A percentile compares a stretch with the other conserved stretches of the same genome.
Evolutionary conservation across 2,329 filamentous ascomycete genomes (phyloP).

Genomic region (Clonostachys byssicola): DNA sequence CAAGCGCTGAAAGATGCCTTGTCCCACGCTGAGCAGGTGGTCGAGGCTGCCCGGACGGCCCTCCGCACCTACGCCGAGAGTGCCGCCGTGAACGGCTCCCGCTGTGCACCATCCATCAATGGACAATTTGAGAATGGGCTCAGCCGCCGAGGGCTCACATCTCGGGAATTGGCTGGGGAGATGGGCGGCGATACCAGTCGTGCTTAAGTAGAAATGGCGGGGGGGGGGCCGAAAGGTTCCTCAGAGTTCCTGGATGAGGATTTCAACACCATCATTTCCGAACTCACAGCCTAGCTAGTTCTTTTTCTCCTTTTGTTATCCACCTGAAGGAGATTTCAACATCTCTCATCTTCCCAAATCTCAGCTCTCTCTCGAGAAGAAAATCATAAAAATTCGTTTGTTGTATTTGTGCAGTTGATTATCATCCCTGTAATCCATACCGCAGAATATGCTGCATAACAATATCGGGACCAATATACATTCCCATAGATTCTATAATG

Average conservation of each 20-base stretch:
- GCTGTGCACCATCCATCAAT: slow-evolving; percentile 7
- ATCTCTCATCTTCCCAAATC: no score
- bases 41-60: slow-evolving; percentile 37
- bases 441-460: neutral
- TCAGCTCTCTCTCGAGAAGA: neutral
- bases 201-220: slow-evolving; percentile 9
- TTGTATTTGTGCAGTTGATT: neutral
- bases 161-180: slow-evolving; percentile 53
- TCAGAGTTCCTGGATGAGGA: slow-evolving; percentile 2
- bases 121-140: slow-evolving; percentile 3
- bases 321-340: no score
- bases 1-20: slow-evolving; percentile 36
- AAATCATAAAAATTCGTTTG: neutral
- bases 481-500: neutral
- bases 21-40: slow-evolving; percentile 39
- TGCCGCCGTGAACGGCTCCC: slow-evolving; percentile 17
- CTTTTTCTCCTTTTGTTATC: no score
- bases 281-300: no score
- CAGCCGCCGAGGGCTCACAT: slow-evolving; percentile 32
- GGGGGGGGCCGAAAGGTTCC: neutral
- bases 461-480: neutral
- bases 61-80: slow-evolving; percentile 17
- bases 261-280: neutral
- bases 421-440: neutral
- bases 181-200: slow-evolving; percentile 55